Evolutionary conservation across 495 filamentous ascomycete species (phyloP), one percentile per base, ranked within the genome.

Genomic region (Penicillium soppii): DNA sequence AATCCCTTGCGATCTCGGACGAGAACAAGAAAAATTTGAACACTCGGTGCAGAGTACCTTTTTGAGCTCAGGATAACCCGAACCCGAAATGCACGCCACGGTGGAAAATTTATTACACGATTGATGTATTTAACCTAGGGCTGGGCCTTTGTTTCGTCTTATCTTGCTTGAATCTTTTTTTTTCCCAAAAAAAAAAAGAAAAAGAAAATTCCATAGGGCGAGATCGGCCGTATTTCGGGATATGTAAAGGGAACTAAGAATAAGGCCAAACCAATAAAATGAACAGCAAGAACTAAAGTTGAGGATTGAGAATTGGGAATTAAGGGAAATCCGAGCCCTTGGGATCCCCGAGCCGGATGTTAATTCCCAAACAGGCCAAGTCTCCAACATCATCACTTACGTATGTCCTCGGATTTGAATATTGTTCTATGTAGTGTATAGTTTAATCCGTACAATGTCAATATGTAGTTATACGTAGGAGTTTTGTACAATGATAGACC

Each of bases 301-400:
- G 29, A 21, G 9, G 5, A 38, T n/a, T 17, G 9, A 22, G 26
- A 40, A 17, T 30, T 15, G 29, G 38, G 22, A 4, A 49, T 12
- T 12, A 5, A 32, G 10, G 29, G 7, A 22, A 16, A 20, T 19
- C 26, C 16, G 30, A 38, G 17, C 45, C 43, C 36, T 44, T 44
- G 21, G 50, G 43, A 45, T 35, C 19, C 56, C 58, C 52, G 58
- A 56, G 35, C 40, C 56, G 59, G 59, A 45, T 43, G 46, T 55
- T n/a, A 52, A 38, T 52, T 53, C 59, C 56, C 36, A 50, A 56
- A 43, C 4, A 37, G 51, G 59, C 26, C 20, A 43, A 56, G 59
- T 41, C 23, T 44, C 20, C 13, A 61, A 58, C 59, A 66, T 63
- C 61, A 65, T 59, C 58, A 59, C 54, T 66, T 63, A 63, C 62